These are phyloP conservation scores for Parathielavia hyrcaniae DNA, from an alignment of 495 filamentous ascomycete genomes.

Conservation along the genomic window DNA sequence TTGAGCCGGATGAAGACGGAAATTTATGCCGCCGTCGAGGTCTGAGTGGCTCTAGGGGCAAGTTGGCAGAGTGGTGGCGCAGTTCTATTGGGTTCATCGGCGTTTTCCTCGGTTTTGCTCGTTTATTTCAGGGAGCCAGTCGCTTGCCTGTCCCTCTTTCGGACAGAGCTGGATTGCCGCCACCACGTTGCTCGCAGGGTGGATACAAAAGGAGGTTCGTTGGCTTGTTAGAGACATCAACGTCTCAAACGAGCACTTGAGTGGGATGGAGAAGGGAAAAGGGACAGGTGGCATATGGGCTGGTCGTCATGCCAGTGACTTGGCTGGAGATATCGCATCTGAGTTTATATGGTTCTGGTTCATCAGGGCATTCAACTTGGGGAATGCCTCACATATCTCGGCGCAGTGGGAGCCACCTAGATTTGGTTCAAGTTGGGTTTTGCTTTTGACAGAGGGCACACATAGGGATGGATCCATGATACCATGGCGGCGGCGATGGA, in stretches of 20 bases:
- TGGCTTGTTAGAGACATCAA: not conserved
- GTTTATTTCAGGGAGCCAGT: not conserved
- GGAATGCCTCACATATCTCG: not conserved
- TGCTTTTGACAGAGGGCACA: not conserved
- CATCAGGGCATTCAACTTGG: not conserved
- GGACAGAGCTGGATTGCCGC: not conserved
- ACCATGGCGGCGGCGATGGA: slow-evolving; percentile 1
- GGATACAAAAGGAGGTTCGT: not conserved
- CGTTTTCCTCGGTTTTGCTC: not conserved
- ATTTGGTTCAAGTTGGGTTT: not conserved
- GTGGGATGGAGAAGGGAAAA: not conserved
- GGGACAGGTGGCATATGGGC: not conserved
- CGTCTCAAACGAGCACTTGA: not conserved
- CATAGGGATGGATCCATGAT: not conserved
- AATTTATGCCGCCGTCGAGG: slow-evolving; percentile 42
- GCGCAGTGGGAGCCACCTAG: slow-evolving; percentile 4
- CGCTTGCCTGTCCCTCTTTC: not conserved
- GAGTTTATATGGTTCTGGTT: not conserved
- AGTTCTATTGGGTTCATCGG: not conserved
- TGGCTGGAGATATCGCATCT: not conserved
- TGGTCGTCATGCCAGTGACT: not conserved
- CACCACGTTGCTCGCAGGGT: too few species aligned
- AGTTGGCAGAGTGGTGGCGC: not conserved
- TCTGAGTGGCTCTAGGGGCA: not conserved
- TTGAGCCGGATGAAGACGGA: slow-evolving; percentile 60